Percentiles rank a stretch among this genome's conserved stretches.
Evolutionary conservation across 768 basidiomycete genomes (phyloP).

Genomic region (Tulasnella sp.): DNA sequence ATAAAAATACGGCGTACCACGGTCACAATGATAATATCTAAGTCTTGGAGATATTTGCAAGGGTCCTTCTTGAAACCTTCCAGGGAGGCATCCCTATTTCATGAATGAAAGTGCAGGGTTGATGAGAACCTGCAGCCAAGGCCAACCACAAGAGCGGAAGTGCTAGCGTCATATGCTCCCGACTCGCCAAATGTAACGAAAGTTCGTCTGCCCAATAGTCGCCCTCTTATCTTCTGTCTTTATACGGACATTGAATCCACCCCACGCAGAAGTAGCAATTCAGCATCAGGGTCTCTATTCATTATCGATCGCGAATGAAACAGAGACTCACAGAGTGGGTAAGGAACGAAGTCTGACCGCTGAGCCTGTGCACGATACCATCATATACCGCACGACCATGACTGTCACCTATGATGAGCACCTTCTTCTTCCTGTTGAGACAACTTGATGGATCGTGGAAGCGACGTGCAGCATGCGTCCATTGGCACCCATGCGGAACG

Average conservation of each 20-base stretch:
- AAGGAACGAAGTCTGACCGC: background rate
- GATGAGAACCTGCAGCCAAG: too few relatives aligned
- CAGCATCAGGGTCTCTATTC: too few relatives aligned
- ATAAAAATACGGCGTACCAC: background rate
- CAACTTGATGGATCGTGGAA: background rate
- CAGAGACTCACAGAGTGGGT: background rate
- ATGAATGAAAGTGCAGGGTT: too few relatives aligned
- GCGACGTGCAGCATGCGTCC: background rate
- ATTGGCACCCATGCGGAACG: background rate
- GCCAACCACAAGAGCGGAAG: background rate
- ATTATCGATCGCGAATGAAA: too few relatives aligned
- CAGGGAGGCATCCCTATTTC: too few relatives aligned
- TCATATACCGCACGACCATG: constrained; percentile 3
- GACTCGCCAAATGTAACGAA: background rate
- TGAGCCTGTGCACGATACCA: background rate
- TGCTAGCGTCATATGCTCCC: background rate
- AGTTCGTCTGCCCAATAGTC: background rate
- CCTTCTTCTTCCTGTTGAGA: background rate
- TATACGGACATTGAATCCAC: too few relatives aligned
- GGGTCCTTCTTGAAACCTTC: too few relatives aligned
- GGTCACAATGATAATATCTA: background rate
- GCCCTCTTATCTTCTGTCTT: background rate
- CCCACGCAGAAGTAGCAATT: too few relatives aligned
- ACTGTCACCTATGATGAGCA: background rate
- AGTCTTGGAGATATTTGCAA: too few relatives aligned